Conservation (phyloP, 192 early-diverging fungal genomes). For the Umbelopsis vinacea region DNA sequence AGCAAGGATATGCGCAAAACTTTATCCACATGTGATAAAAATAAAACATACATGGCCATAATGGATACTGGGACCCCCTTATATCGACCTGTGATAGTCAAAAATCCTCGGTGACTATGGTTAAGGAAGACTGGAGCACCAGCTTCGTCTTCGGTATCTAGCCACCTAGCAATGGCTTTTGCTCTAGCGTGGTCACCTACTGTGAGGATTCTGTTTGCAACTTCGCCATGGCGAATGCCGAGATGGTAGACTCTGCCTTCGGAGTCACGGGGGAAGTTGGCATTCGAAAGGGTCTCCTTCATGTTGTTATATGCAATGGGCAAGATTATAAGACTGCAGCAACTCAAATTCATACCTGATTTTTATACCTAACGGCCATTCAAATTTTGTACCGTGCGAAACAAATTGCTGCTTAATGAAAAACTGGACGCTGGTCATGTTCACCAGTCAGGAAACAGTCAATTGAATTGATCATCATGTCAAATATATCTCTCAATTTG, state of each 20-base stretch:
- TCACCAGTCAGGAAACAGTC: too few species aligned
- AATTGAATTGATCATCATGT: too few species aligned
- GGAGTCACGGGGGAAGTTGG: constrained; percentile 81
- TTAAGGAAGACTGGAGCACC: constrained; percentile 51
- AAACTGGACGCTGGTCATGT: too few species aligned
- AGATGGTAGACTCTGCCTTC: constrained; percentile 87
- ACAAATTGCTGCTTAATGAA: too few species aligned
- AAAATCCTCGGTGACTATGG: constrained; percentile 76
- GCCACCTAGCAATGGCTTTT: constrained; percentile 56
- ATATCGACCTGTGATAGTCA: constrained; percentile 87
- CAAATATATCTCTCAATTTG: too few species aligned
- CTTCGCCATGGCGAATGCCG: constrained; percentile 74
- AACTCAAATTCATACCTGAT: background rate
- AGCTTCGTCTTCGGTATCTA: constrained; percentile 56
- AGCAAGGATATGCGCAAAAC: background rate
- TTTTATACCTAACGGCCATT: too few species aligned
- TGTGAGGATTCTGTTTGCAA: constrained; percentile 86
- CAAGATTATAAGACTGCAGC: background rate
- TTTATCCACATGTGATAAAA: background rate
- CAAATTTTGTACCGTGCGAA: too few species aligned
- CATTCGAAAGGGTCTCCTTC: constrained; percentile 54
- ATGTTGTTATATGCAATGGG: constrained; percentile 20
- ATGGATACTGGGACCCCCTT: constrained; percentile 76
- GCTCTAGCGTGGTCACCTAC: constrained; percentile 87
- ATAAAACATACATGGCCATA: constrained; percentile 69